These are phyloP conservation scores for Thamnidium elegans DNA, from an alignment of 192 early-diverging fungal genomes.

Conservation along the genomic window DNA sequence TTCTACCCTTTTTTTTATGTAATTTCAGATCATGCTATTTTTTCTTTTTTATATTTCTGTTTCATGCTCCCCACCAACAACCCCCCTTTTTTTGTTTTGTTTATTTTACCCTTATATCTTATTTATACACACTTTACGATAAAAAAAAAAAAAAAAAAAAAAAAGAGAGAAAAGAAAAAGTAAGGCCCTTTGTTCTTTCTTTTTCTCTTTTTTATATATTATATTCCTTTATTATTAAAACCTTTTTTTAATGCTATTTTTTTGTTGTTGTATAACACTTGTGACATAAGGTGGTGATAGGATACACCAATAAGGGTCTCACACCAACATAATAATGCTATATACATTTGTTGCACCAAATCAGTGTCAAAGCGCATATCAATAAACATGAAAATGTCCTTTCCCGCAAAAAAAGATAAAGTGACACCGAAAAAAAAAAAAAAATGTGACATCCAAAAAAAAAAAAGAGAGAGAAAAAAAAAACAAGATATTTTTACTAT, in stretches of 20 bases:
- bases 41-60: slow-evolving; percentile 1
- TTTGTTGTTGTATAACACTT: not conserved
- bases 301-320: slow-evolving; percentile 1
- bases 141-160: not conserved
- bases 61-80: not conserved
- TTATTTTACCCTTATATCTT: slow-evolving; percentile 2
- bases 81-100: not conserved
- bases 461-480: not conserved
- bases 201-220: too few species aligned
- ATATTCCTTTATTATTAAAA: not conserved
- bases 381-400: not conserved
- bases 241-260: not conserved
- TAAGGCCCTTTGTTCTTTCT: too few species aligned
- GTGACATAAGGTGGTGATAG: not conserved
- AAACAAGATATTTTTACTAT: not conserved
- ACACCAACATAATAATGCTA: not conserved
- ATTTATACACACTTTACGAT: not conserved
- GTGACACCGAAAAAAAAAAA: not conserved
- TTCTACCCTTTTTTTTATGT: slow-evolving; percentile 6
- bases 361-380: not conserved
- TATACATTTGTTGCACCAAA: not conserved
- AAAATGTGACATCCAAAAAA: not conserved
- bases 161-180: too few species aligned
- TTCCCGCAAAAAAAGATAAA: not conserved
- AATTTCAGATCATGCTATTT: not conserved